Evolutionary conservation across 2,329 filamentous ascomycete genomes (phyloP).

Genomic region (Didymellaceae sp.): DNA sequence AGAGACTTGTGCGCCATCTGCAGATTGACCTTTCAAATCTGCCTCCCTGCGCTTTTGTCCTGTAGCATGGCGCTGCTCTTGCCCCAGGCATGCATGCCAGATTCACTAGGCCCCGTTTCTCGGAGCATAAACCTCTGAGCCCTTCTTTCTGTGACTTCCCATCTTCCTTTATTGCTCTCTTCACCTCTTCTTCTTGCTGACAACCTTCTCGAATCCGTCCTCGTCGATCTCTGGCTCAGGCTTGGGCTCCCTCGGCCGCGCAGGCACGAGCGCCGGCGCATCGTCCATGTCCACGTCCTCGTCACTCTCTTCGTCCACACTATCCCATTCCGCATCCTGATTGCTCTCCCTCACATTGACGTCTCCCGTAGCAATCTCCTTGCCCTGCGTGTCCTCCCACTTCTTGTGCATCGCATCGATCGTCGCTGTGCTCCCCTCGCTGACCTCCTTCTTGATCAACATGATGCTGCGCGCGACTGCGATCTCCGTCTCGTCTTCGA

Average conservation of each 20-base stretch:
- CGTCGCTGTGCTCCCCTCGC: slow-evolving; percentile 69
- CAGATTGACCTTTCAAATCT: too few species aligned
- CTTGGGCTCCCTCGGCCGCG: slow-evolving; percentile 42
- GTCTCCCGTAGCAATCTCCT: slow-evolving; percentile 56
- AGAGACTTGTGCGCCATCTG: background rate
- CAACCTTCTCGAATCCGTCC: slow-evolving; percentile 53
- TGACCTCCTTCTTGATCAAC: slow-evolving; percentile 68
- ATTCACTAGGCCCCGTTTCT: too few species aligned
- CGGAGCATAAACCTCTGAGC: background rate
- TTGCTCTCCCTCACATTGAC: slow-evolving; percentile 64
- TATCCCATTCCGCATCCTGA: slow-evolving; percentile 51
- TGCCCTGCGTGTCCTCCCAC: slow-evolving; percentile 68
- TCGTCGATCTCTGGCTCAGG: slow-evolving; percentile 50
- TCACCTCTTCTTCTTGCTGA: slow-evolving; percentile 49
- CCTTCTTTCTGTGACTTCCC: background rate
- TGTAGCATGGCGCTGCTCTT: background rate
- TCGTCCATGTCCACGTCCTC: slow-evolving; percentile 47
- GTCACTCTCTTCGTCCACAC: slow-evolving; percentile 59
- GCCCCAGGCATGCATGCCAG: background rate
- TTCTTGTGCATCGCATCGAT: slow-evolving; percentile 68
- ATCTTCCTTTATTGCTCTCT: background rate
- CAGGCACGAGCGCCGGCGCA: slow-evolving; percentile 44
- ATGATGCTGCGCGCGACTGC: slow-evolving; percentile 77
- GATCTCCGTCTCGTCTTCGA: slow-evolving; percentile 86
- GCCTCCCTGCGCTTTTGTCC: background rate